phyloP scores from a whole-genome alignment of 495 filamentous ascomycete genomes.

The Xylaria longipes region DNA sequence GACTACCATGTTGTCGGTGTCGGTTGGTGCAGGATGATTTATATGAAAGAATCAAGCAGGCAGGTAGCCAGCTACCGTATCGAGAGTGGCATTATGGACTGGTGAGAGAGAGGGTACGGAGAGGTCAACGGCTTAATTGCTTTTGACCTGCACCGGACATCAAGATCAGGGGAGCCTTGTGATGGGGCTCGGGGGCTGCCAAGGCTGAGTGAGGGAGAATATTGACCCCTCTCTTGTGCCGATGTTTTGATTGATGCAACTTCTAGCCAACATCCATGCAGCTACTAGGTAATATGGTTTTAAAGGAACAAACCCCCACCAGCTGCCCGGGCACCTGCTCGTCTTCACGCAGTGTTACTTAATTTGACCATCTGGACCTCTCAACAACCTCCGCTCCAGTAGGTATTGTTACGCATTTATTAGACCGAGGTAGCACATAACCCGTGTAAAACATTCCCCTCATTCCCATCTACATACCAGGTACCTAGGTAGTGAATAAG shows the following conservation, averaged over 20 bases:
- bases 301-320: not conserved
- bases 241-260: constrained; percentile 1
- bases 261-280: not conserved
- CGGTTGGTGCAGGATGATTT: constrained; percentile 2
- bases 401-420: not conserved
- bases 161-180: constrained; percentile 25
- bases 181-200: constrained; percentile 28
- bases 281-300: not conserved
- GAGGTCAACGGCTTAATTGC: constrained; percentile 5
- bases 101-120: not conserved
- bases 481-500: not conserved
- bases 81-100: constrained; percentile 12
- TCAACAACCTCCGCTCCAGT: not conserved
- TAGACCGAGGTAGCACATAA: not conserved
- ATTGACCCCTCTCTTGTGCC: not conserved
- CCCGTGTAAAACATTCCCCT: not conserved
- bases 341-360: not conserved
- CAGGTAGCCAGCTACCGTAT: constrained; percentile 20
- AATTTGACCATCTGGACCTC: not conserved
- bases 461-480: too few species aligned
- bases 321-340: not conserved
- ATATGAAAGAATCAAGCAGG: not conserved
- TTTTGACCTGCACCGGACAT: constrained; percentile 1
- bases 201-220: constrained; percentile 30
- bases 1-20: constrained; percentile 69